Conservation (phyloP, 176 grass and related monocot species). For the Musa beccarii region DNA sequence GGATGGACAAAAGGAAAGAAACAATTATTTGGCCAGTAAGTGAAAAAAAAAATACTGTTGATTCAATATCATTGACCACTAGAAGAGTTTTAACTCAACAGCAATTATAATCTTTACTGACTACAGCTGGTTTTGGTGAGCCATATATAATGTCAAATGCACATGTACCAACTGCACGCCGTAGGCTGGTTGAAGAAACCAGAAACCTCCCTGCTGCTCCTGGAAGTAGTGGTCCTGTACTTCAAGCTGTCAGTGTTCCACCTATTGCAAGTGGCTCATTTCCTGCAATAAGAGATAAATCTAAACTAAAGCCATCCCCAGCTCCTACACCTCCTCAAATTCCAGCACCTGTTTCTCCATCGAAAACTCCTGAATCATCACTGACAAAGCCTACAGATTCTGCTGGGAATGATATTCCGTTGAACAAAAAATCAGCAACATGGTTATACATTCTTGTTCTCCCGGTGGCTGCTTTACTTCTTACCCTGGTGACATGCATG, state of each 20-base stretch:
- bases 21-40: background rate
- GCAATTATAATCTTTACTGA: constrained; percentile 5
- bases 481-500: constrained; percentile 27
- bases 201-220: constrained; percentile 68
- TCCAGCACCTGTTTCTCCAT: constrained; percentile 13
- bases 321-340: constrained; percentile 4
- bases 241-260: constrained; percentile 29
- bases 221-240: constrained; percentile 28
- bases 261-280: constrained; percentile 71
- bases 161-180: constrained; percentile 32
- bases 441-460: constrained; percentile 51
- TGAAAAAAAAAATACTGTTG: background rate
- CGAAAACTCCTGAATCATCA: constrained; percentile 21
- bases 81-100: background rate
- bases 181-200: constrained; percentile 44
- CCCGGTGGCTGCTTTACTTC: constrained; percentile 33
- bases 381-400: constrained; percentile 34
- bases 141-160: constrained; percentile 31
- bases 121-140: constrained; percentile 32
- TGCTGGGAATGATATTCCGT: constrained; percentile 14
- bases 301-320: constrained; percentile 8
- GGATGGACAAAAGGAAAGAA: background rate
- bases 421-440: constrained; percentile 29
- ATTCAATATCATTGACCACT: background rate
- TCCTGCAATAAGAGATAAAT: constrained; percentile 40